These are phyloP conservation scores for Grosmannia huntii DNA, from an alignment of 2,329 filamentous ascomycete species.

Conservation along the genomic window DNA sequence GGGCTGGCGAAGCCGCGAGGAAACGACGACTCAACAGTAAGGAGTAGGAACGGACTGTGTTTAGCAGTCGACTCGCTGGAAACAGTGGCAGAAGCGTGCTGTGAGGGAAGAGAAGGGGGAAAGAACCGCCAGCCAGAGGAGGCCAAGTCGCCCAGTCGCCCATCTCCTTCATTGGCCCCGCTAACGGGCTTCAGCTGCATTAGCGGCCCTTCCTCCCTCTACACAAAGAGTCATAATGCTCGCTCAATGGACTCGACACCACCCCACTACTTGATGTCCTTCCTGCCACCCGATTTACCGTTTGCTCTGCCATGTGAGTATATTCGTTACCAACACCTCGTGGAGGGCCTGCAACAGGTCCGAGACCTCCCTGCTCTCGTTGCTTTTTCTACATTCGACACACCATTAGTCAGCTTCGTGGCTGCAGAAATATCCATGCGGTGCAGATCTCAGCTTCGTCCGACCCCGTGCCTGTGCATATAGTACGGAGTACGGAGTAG, in stretches of 20 bases:
- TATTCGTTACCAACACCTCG: background rate
- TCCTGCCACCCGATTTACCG: slow-evolving; percentile 1
- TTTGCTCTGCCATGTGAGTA: background rate
- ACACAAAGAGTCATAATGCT: background rate
- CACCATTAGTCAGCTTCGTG: background rate
- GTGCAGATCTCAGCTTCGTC: background rate
- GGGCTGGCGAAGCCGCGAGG: background rate
- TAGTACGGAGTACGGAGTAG: background rate
- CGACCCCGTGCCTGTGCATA: background rate
- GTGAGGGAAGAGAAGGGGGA: background rate
- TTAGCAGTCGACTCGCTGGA: background rate
- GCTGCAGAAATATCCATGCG: background rate
- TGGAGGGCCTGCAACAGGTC: background rate
- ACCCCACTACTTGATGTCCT: background rate
- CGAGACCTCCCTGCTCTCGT: background rate
- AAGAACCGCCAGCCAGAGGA: background rate
- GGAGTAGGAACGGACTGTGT: background rate
- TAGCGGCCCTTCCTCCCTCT: background rate
- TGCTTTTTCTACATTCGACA: background rate
- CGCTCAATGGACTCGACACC: background rate
- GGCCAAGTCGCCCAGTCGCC: background rate
- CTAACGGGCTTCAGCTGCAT: background rate
- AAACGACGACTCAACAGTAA: background rate
- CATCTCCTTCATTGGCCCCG: background rate
- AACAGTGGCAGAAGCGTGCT: background rate